Conservation (phyloP, 2,329 filamentous ascomycete species). For the Trichocomaceae sp. region DNA sequence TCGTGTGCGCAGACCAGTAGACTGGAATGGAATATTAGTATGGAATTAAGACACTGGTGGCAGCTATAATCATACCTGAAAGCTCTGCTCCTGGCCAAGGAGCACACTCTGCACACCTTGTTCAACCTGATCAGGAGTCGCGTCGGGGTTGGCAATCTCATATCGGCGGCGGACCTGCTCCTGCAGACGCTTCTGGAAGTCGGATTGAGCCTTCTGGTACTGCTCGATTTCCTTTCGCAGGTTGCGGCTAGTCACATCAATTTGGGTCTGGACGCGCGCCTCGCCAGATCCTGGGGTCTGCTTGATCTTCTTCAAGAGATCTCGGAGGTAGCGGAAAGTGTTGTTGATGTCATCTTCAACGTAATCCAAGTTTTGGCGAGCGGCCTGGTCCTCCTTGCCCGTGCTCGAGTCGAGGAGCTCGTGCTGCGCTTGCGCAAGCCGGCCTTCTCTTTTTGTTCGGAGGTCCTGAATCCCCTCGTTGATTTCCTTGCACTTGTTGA, state of each 20-base stretch:
- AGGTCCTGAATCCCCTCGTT: slow-evolving; percentile 70
- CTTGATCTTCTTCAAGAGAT: slow-evolving; percentile 76
- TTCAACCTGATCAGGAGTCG: slow-evolving; percentile 68
- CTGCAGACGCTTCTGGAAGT: slow-evolving; percentile 71
- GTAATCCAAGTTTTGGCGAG: slow-evolving; percentile 63
- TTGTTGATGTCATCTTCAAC: slow-evolving; percentile 75
- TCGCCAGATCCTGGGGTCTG: slow-evolving; percentile 67
- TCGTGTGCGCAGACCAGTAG: slow-evolving; percentile 52
- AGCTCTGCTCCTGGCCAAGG: slow-evolving; percentile 65
- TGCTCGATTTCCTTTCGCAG: slow-evolving; percentile 73
- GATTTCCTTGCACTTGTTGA: slow-evolving; percentile 79
- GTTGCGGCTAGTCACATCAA: slow-evolving; percentile 70
- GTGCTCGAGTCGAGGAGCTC: slow-evolving; percentile 70
- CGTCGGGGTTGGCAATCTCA: slow-evolving; percentile 78
- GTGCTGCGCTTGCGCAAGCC: slow-evolving; percentile 56
- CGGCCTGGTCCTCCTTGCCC: slow-evolving; percentile 57
- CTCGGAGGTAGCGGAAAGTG: slow-evolving; percentile 70
- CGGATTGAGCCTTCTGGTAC: slow-evolving; percentile 73
- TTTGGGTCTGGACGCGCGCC: slow-evolving; percentile 69
- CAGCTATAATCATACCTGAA: slow-evolving; percentile 64
- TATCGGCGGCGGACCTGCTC: slow-evolving; percentile 86
- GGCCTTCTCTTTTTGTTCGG: slow-evolving; percentile 50
- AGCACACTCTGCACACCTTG: slow-evolving; percentile 66
- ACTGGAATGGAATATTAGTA: slow-evolving; percentile 17
- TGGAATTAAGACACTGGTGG: background rate